Evolutionary conservation across 73 alveolate species (phyloP).

Genomic region (Tetrahymena thermophila): DNA sequence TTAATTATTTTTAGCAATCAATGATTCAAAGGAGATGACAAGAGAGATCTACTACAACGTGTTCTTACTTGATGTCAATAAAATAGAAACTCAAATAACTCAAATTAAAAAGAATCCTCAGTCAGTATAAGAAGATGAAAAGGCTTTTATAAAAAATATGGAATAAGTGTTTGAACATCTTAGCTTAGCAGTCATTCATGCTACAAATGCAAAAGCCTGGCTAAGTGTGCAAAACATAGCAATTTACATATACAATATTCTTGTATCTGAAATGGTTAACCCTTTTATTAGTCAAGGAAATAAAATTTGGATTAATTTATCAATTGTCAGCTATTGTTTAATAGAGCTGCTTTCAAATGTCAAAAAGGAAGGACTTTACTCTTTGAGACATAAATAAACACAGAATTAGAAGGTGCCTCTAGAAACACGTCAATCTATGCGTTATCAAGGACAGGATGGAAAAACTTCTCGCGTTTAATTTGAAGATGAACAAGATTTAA

Average conservation of each 20-base stretch:
- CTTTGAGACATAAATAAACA: background rate
- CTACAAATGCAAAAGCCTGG: slow-evolving; percentile 51
- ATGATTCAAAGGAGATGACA: background rate
- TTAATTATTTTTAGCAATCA: background rate
- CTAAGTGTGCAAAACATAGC: slow-evolving; percentile 44
- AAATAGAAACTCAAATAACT: background rate
- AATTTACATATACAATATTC: slow-evolving; percentile 47
- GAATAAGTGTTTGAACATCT: slow-evolving; percentile 21
- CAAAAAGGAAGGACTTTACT: background rate
- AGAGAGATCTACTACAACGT: background rate
- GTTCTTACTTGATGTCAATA: background rate
- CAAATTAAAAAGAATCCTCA: background rate
- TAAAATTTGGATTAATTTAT: slow-evolving; percentile 38
- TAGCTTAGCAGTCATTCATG: slow-evolving; percentile 44
- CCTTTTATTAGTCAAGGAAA: slow-evolving; percentile 48
- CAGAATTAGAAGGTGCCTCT: background rate
- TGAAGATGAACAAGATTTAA: background rate
- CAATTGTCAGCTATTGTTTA: slow-evolving; percentile 35
- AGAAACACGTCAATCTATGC: background rate
- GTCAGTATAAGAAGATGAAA: background rate
- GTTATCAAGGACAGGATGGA: background rate
- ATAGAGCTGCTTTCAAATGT: slow-evolving; percentile 15
- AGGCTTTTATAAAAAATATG: background rate
- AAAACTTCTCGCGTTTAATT: background rate
- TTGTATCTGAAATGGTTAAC: slow-evolving; percentile 43